phyloP scores from a whole-genome alignment of 192 early-diverging fungal species.

The Dispira simplex region DNA sequence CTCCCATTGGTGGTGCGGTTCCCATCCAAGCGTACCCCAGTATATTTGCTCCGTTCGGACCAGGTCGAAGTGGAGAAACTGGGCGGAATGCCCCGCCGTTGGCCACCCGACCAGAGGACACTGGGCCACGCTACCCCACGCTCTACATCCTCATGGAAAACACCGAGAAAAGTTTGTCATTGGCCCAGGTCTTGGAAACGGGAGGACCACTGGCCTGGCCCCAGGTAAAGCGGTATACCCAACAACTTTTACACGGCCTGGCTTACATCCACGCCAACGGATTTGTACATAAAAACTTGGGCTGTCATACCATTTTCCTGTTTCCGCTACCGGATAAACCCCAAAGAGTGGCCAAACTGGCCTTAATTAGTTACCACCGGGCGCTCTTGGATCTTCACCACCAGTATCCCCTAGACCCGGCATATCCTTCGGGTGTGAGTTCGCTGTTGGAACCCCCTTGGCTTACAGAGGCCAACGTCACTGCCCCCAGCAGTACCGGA shows the following conservation, averaged over 20 bases:
- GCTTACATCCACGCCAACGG: slow-evolving; percentile 46
- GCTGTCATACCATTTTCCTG: slow-evolving; percentile 19
- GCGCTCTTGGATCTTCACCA: slow-evolving; percentile 34
- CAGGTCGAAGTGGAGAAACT: no score
- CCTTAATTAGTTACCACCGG: slow-evolving; percentile 45
- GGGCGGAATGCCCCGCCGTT: no score
- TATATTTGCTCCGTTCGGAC: no score
- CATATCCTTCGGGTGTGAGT: slow-evolving; percentile 5
- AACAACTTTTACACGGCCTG: slow-evolving; percentile 45
- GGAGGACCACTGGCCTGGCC: slow-evolving; percentile 40
- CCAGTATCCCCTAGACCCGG: slow-evolving; percentile 9
- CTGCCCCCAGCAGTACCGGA: no score
- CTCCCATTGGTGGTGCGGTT: no score
- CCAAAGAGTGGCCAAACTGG: slow-evolving; percentile 33
- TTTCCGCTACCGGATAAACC: slow-evolving; percentile 14
- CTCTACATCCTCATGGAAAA: slow-evolving; percentile 33
- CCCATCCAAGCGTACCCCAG: no score
- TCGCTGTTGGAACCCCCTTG: no score
- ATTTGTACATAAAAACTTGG: slow-evolving; percentile 42
- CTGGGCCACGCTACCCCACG: slow-evolving; percentile 12
- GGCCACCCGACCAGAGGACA: no score
- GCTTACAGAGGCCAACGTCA: not conserved
- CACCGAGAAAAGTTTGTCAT: slow-evolving; percentile 24
- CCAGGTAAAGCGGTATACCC: slow-evolving; percentile 42
- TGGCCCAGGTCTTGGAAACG: slow-evolving; percentile 44